phyloP scores from a whole-genome alignment of 164 flowering plant genomes.

The Vitis rupestris region DNA sequence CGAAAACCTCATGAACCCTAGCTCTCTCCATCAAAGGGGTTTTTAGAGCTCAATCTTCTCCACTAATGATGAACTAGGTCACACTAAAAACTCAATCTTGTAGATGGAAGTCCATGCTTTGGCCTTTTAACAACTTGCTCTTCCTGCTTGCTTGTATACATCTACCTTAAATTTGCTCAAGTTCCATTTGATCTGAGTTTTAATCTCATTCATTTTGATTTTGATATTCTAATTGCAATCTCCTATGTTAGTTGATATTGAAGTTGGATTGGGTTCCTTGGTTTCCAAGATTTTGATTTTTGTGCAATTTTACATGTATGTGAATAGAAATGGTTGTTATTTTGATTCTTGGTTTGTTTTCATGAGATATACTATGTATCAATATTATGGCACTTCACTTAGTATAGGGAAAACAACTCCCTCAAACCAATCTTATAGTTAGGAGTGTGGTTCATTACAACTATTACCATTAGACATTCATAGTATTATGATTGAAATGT shows the following conservation, averaged over 20 bases:
- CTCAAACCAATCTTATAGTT: too few relatives aligned
- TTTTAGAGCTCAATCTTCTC: not conserved
- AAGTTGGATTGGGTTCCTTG: not conserved
- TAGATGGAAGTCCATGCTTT: slow-evolving; percentile 61
- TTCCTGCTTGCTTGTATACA: slow-evolving; percentile 62
- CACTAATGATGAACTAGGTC: slow-evolving; percentile 14
- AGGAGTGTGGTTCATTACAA: too few relatives aligned
- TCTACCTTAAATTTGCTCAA: slow-evolving; percentile 66
- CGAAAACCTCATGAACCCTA: slow-evolving; percentile 3
- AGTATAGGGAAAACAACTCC: too few relatives aligned
- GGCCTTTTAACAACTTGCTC: slow-evolving; percentile 92
- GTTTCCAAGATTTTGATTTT: too few relatives aligned
- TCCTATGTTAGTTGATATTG: not conserved
- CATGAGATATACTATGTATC: too few relatives aligned
- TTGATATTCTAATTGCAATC: slow-evolving; percentile 40
- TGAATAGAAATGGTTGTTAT: not conserved
- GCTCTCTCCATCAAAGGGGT: slow-evolving; percentile 1
- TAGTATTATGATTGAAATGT: too few relatives aligned
- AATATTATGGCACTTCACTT: too few relatives aligned
- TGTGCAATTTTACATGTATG: not conserved
- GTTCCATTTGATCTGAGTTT: slow-evolving; percentile 48
- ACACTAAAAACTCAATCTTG: slow-evolving; percentile 43
- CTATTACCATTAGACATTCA: too few relatives aligned
- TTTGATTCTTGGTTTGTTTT: too few relatives aligned
- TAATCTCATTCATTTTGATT: slow-evolving; percentile 64